Conservation (phyloP, 768 basidiomycete species). For the Rhizopogon vinicolor region DNA sequence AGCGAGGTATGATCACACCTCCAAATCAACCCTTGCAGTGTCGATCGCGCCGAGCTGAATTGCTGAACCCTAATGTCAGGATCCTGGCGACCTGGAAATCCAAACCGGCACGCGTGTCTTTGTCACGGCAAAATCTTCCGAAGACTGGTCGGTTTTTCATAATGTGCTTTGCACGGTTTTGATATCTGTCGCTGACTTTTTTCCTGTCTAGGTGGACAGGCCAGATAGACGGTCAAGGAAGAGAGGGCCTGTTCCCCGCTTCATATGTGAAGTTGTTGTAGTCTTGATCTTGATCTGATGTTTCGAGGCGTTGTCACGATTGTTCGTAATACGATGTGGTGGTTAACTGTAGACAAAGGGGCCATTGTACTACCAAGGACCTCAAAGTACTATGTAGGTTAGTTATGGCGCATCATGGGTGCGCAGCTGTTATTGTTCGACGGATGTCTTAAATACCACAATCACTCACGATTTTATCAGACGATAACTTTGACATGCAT, state of each 20-base stretch:
- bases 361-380: no score
- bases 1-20: slow-evolving; percentile 40
- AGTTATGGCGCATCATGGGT: no score
- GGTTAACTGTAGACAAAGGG: no score
- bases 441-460: no score
- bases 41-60: no score
- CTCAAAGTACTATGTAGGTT: no score
- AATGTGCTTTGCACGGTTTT: neutral
- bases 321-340: neutral
- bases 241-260: slow-evolving; percentile 60
- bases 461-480: neutral
- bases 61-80: slow-evolving; percentile 34
- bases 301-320: neutral
- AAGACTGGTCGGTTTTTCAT: slow-evolving; percentile 58
- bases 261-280: slow-evolving; percentile 63
- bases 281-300: neutral
- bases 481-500: no score
- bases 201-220: slow-evolving; percentile 58
- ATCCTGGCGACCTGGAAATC: slow-evolving; percentile 62
- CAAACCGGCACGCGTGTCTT: slow-evolving; percentile 54
- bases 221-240: slow-evolving; percentile 53
- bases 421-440: neutral
- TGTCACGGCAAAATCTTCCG: slow-evolving; percentile 62
- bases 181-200: slow-evolving; percentile 6
- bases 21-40: no score